phyloP scores from a whole-genome alignment of 2,329 filamentous ascomycete species.

The Aureobasidium sp. region DNA sequence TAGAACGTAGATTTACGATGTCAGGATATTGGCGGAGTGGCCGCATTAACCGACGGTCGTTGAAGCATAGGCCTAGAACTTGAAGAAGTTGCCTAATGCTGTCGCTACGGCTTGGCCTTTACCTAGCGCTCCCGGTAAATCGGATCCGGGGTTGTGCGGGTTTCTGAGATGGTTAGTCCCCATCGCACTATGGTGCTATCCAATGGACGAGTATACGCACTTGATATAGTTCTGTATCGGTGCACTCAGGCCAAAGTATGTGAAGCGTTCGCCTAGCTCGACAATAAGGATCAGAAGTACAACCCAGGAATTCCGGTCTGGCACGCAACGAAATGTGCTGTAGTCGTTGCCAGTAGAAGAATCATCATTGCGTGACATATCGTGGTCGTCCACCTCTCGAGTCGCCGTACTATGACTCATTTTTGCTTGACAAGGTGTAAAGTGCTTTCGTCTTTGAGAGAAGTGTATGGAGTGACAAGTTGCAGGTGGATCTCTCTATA shows the following conservation, averaged over 20 bases:
- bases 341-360: neutral
- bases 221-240: conserved; percentile 41
- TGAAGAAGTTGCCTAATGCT: conserved; percentile 35
- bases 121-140: neutral
- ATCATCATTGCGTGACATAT: neutral
- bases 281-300: conserved; percentile 16
- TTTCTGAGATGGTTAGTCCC: neutral
- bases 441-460: no score
- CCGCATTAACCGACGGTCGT: no score
- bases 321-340: neutral
- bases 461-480: neutral
- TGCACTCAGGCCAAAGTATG: conserved; percentile 20
- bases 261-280: conserved; percentile 21
- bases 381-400: neutral
- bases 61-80: conserved; percentile 30
- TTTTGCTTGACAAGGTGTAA: neutral
- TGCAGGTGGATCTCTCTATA: neutral
- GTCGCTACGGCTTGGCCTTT: conserved; percentile 30
- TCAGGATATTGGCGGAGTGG: no score
- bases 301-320: neutral
- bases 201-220: conserved; percentile 20
- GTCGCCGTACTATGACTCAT: neutral
- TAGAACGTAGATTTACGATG: no score
- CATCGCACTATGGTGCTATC: neutral
- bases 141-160: neutral